Evolutionary conservation across 108 stramenopile species (phyloP), one percentile per base, ranked within the genome.

Genomic region (Cyclotella baltica): DNA sequence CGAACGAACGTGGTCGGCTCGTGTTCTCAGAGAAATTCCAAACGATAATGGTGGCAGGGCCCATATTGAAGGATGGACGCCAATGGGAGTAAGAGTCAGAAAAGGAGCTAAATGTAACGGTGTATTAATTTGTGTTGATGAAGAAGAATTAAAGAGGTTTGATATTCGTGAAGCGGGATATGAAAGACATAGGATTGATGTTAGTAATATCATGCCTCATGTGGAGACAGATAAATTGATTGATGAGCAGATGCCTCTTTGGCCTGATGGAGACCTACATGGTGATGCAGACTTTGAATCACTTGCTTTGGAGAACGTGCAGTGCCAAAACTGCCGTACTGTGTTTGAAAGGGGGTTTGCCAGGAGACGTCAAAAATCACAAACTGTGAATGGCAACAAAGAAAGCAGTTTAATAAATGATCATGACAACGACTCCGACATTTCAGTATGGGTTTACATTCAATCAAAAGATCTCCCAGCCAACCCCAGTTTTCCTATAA

Each of bases 91-190:
- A n/a, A 63, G 77, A 29, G 77, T 83, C 57, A 63, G 67, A 38
- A 51, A 65, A 3, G 78, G 66, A 13, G 75, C 85, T 18, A 70
- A 67, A 20, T 92, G 91, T 66, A 84, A 81, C 15, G 91, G 91
- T 0, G 88, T 92, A 5, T 53, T 92, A 20, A 65, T 92, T 47
- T 65, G 77, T 23, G 65, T 92, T 30, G 77, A 83, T n/a, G 70
- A 87, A 15, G 50, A 75, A 8, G 87, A 89, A 53, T 68, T 92
- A 56, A 13, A 37, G 11, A 53, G 57, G 2, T 90, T 92, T 61
- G 91, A 92, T 74, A 43, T 73, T n/a, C 77, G 91, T 11, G 91
- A 92, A 75, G 61, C 28, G 28, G 88, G 88, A 1, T 92, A 92
- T 67, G 47, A 77, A 38, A 86, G 91, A 34, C 72, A 69, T 23